phyloP scores from a whole-genome alignment of 805 yeast genomes.

The Saturnispora quitensis region DNA sequence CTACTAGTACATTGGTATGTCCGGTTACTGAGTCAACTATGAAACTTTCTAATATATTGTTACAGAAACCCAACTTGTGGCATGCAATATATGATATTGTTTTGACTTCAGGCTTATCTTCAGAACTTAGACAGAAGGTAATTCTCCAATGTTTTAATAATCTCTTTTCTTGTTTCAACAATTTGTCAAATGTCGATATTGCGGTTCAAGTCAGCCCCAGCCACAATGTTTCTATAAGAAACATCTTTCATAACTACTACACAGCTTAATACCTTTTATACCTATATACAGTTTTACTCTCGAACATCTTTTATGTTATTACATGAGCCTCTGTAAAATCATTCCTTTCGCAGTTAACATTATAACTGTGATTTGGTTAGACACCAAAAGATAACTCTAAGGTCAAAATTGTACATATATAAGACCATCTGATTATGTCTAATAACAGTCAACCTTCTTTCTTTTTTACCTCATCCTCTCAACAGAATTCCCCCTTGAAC shows the following conservation, averaged over 20 bases:
- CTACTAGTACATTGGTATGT: neutral
- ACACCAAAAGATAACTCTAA: too few relatives aligned
- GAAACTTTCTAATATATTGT: constrained; percentile 7
- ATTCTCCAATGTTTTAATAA: constrained; percentile 4
- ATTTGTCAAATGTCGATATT: constrained; percentile 6
- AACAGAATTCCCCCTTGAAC: neutral
- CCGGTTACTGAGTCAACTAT: constrained; percentile 1
- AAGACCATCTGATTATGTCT: neutral
- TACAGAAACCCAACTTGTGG: constrained; percentile 9
- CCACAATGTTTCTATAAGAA: neutral
- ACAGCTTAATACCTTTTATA: constrained; percentile 3
- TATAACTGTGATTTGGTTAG: neutral
- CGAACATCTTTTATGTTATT: neutral
- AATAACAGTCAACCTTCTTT: constrained; percentile 2
- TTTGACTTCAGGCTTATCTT: neutral
- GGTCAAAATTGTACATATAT: neutral
- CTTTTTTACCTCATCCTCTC: constrained; percentile 4
- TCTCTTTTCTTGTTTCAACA: constrained; percentile 6
- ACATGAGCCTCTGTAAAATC: neutral
- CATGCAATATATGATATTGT: neutral
- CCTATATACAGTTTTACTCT: neutral
- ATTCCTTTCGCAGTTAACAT: neutral
- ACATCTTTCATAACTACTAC: constrained; percentile 11
- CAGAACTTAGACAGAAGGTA: neutral
- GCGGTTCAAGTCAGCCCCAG: constrained; percentile 4